phyloP scores from a whole-genome alignment of 768 basidiomycete species.

The Vararia minispora region DNA sequence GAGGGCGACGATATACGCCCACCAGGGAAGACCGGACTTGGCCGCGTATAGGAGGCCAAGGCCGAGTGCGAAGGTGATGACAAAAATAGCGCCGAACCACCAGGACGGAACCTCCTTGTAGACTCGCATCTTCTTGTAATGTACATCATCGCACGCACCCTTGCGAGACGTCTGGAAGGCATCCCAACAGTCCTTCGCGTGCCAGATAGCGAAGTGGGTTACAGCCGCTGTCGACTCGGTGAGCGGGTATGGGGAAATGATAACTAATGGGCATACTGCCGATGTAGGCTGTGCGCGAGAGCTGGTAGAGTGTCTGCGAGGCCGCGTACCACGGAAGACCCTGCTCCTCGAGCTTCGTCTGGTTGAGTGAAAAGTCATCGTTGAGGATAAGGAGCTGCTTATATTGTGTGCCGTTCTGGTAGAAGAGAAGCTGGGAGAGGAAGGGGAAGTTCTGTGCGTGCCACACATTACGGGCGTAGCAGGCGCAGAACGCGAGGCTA shows the following conservation, averaged over 20 bases:
- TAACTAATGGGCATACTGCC: too few species aligned
- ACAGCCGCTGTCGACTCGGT: too few species aligned
- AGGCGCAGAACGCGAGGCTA: constrained; percentile 29
- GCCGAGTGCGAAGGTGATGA: constrained; percentile 36
- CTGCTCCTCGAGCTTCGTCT: constrained; percentile 32
- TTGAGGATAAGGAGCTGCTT: constrained; percentile 44
- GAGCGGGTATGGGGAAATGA: too few species aligned
- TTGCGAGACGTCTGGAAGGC: constrained; percentile 30
- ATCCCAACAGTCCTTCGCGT: constrained; percentile 33
- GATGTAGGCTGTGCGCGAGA: too few species aligned
- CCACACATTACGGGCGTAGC: constrained; percentile 42
- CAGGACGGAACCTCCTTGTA: constrained; percentile 34
- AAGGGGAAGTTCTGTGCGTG: constrained; percentile 50
- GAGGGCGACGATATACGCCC: constrained; percentile 34
- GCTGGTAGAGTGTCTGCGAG: constrained; percentile 31
- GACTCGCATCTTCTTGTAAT: constrained; percentile 45
- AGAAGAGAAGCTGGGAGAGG: constrained; percentile 22
- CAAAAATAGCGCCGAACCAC: constrained; percentile 38
- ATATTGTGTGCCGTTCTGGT: constrained; percentile 40
- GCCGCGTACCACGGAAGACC: constrained; percentile 37
- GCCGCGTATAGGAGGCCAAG: constrained; percentile 44
- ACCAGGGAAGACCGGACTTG: constrained; percentile 46
- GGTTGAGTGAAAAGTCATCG: constrained; percentile 39
- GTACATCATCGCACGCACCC: constrained; percentile 36
- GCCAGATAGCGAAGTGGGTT: constrained; percentile 38